A percentile compares a stretch with the other conserved stretches of the same genome.
Evolutionary conservation across 2,329 filamentous ascomycete species (phyloP).

Genomic region (Claviceps africana): DNA sequence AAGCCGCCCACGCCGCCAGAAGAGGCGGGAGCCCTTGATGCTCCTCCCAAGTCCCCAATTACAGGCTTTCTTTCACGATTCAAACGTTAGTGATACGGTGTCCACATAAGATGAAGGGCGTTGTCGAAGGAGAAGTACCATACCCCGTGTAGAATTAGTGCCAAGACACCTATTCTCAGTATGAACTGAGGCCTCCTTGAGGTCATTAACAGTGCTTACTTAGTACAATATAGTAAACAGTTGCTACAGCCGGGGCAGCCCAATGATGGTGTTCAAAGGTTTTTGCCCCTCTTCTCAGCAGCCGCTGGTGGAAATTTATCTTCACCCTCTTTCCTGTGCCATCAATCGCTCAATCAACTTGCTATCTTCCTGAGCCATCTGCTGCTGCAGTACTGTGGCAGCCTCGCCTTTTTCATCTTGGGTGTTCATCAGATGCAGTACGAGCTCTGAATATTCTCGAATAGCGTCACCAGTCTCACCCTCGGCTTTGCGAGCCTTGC

Average conservation of each 20-base stretch:
- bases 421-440: constrained; percentile 32
- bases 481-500: constrained; percentile 32
- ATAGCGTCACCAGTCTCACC: constrained; percentile 45
- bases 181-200: neutral
- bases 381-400: constrained; percentile 26
- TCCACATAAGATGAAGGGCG: neutral
- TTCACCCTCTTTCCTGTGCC: constrained; percentile 26
- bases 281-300: neutral
- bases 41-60: constrained; percentile 20
- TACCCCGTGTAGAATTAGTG: constrained; percentile 1
- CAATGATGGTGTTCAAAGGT: neutral
- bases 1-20: constrained; percentile 9
- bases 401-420: constrained; percentile 18
- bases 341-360: constrained; percentile 36
- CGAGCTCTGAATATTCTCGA: constrained; percentile 45
- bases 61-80: constrained; percentile 30
- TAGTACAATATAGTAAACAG: neutral
- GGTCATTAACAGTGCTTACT: neutral
- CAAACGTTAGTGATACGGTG: constrained; percentile 20
- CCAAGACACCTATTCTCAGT: constrained; percentile 5
- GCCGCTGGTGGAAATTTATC: neutral
- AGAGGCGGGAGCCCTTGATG: constrained; percentile 6
- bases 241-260: neutral
- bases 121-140: neutral
- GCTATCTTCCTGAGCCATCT: constrained; percentile 32